These are phyloP conservation scores for Agrocybe pediades DNA, from an alignment of 768 basidiomycete genomes.

Conservation along the genomic window DNA sequence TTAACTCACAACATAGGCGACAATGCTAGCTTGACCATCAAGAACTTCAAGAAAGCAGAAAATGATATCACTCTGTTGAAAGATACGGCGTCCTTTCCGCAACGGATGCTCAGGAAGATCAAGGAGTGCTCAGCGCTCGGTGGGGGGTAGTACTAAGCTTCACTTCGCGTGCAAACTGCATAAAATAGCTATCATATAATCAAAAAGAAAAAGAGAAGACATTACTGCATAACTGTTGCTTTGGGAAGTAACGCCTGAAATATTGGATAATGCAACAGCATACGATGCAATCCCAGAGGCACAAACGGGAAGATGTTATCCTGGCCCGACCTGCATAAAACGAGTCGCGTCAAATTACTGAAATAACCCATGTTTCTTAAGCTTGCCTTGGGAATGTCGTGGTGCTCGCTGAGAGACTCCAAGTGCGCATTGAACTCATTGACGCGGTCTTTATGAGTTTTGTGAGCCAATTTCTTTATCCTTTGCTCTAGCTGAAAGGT, in stretches of 20 bases:
- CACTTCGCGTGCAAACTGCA: too few relatives aligned
- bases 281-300: neutral
- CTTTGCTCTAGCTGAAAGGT: slow-evolving; percentile 65
- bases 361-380: slow-evolving; percentile 3
- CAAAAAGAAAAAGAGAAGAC: too few relatives aligned
- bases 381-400: slow-evolving; percentile 88
- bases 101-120: too few relatives aligned
- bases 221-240: neutral
- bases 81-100: too few relatives aligned
- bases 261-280: neutral
- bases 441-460: slow-evolving; percentile 94
- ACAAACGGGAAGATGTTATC: slow-evolving; percentile 48
- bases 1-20: too few relatives aligned
- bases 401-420: slow-evolving; percentile 88
- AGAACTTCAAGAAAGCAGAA: too few relatives aligned
- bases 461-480: slow-evolving; percentile 75
- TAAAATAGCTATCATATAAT: too few relatives aligned
- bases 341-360: neutral
- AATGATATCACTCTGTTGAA: too few relatives aligned
- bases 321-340: slow-evolving; percentile 72
- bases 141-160: too few relatives aligned
- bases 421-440: slow-evolving; percentile 87
- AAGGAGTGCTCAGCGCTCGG: too few relatives aligned
- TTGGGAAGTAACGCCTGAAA: neutral
- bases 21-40: too few relatives aligned